Percentiles rank a stretch among this genome's conserved stretches.
These are phyloP conservation scores for Anthracocystis setariae DNA, from an alignment of 1,284 basidiomycete species.

Conservation along the genomic window DNA sequence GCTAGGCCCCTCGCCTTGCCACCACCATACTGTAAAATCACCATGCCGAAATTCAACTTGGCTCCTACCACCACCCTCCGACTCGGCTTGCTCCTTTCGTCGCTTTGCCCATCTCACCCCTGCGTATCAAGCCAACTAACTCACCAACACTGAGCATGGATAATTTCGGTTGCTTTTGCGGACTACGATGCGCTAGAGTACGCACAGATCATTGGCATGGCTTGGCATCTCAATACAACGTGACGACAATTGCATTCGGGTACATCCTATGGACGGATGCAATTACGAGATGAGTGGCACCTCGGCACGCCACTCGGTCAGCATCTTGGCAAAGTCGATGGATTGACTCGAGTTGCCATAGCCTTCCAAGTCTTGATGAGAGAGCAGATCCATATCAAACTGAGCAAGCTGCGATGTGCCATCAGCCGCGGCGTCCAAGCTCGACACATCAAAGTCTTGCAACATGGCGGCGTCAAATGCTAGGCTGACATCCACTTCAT, in stretches of 20 bases:
- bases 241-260: too few relatives aligned
- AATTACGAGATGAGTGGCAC: constrained; percentile 18
- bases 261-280: too few relatives aligned
- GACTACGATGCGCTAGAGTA: too few relatives aligned
- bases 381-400: constrained; percentile 42
- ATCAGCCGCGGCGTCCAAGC: constrained; percentile 2
- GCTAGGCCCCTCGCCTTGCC: not conserved
- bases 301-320: constrained; percentile 42
- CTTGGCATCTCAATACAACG: too few relatives aligned
- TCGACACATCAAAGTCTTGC: constrained; percentile 9
- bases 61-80: not conserved
- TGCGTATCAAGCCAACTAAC: too few relatives aligned
- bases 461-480: constrained; percentile 28
- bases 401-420: constrained; percentile 18
- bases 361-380: constrained; percentile 40
- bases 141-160: too few relatives aligned
- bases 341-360: constrained; percentile 32
- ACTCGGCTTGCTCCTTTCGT: too few relatives aligned
- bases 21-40: not conserved
- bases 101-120: too few relatives aligned
- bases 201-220: too few relatives aligned
- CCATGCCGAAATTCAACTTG: not conserved
- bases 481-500: not conserved
- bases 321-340: constrained; percentile 48
- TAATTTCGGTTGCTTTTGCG: too few relatives aligned